A percentile compares a stretch with the other conserved stretches of the same genome.
Evolutionary conservation across 352 stramenopile species (phyloP).

Genomic region (Globisporangium sylvaticum): DNA sequence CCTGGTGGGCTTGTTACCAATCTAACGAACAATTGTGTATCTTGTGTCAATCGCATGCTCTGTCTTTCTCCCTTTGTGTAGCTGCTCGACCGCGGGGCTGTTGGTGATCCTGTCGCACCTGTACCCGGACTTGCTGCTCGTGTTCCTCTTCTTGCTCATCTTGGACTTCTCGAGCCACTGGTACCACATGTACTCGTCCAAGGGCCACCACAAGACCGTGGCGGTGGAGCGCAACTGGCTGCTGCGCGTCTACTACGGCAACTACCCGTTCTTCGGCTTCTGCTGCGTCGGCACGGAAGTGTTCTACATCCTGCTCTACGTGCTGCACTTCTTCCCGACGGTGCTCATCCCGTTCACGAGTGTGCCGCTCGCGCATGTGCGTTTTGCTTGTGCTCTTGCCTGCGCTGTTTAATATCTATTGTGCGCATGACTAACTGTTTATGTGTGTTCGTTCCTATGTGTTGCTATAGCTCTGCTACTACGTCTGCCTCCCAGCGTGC

Average conservation of each 20-base stretch:
- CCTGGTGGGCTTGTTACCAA: not conserved
- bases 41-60: not conserved
- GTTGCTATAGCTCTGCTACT: slow-evolving; percentile 68
- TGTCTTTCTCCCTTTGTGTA: slow-evolving; percentile 8
- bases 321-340: slow-evolving; percentile 77
- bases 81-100: slow-evolving; percentile 93
- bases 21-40: not conserved
- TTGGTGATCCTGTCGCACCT: slow-evolving; percentile 92
- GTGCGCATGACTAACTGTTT: not conserved
- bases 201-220: slow-evolving; percentile 94
- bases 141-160: slow-evolving; percentile 90
- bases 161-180: slow-evolving; percentile 97
- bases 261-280: slow-evolving; percentile 91
- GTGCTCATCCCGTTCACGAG: slow-evolving; percentile 51
- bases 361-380: slow-evolving; percentile 56
- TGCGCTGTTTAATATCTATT: slow-evolving; percentile 5
- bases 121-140: slow-evolving; percentile 81
- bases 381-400: not conserved
- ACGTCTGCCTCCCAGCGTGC: slow-evolving; percentile 86
- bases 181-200: slow-evolving; percentile 97
- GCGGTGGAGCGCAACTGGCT: slow-evolving; percentile 91
- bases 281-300: slow-evolving; percentile 91
- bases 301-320: slow-evolving; percentile 91
- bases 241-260: slow-evolving; percentile 92
- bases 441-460: not conserved